A percentile compares a stretch with the other conserved stretches of the same genome.
These are phyloP conservation scores for Exophiala viscosa DNA, from an alignment of 2,329 filamentous ascomycete genomes.

Conservation along the genomic window DNA sequence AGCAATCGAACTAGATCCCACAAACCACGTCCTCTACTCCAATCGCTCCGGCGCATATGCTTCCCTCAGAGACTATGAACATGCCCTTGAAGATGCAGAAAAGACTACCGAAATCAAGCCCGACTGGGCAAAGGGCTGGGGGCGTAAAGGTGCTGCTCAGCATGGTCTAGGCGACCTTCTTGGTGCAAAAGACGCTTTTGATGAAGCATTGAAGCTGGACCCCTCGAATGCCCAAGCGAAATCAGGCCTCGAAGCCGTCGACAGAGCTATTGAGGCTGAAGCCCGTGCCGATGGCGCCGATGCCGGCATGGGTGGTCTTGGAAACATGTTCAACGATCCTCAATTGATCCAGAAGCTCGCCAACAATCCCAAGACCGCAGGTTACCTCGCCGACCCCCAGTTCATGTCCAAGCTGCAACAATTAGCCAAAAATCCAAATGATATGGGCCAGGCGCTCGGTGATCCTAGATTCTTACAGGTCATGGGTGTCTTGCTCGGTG, in stretches of 20 bases:
- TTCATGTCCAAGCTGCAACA: conserved; percentile 90
- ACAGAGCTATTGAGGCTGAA: conserved; percentile 82
- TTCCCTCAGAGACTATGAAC: conserved; percentile 82
- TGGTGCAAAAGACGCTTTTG: conserved; percentile 82
- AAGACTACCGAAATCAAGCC: conserved; percentile 94
- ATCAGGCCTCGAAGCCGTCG: conserved; percentile 76
- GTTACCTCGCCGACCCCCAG: conserved; percentile 70
- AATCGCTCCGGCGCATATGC: conserved; percentile 87
- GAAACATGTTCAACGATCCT: conserved; percentile 91
- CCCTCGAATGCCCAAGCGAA: conserved; percentile 89
- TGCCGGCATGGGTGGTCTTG: conserved; percentile 69
- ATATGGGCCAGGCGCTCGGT: conserved; percentile 71
- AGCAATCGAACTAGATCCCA: conserved; percentile 81
- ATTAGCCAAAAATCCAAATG: conserved; percentile 74
- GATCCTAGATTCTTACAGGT: conserved; percentile 93
- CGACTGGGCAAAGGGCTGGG: conserved; percentile 97
- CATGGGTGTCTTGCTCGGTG: conserved; percentile 85
- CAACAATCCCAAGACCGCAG: conserved; percentile 86
- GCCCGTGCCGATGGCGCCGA: conserved; percentile 59
- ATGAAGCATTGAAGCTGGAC: conserved; percentile 90
- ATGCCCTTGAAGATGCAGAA: conserved; percentile 81
- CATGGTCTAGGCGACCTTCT: conserved; percentile 85
- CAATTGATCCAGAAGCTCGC: conserved; percentile 86
- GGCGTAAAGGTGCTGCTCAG: conserved; percentile 83
- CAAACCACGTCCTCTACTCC: conserved; percentile 96